These are phyloP conservation scores for Cladosporium phlei DNA, from an alignment of 2,329 filamentous ascomycete species.

Conservation along the genomic window DNA sequence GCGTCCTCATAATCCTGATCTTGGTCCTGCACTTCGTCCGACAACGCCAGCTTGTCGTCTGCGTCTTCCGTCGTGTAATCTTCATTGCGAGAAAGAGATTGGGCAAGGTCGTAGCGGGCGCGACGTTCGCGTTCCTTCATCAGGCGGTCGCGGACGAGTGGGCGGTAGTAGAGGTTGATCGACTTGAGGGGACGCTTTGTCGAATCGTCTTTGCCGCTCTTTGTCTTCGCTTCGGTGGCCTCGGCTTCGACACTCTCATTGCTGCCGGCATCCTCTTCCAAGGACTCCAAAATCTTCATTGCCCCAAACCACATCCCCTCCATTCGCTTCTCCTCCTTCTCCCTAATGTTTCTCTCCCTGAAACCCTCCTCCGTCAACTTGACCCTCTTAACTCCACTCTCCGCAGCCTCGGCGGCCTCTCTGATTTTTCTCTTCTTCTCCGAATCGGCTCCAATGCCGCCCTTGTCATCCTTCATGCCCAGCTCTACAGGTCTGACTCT, in stretches of 20 bases:
- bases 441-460: constrained; percentile 76
- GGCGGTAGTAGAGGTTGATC: constrained; percentile 72
- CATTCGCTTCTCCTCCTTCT: constrained; percentile 62
- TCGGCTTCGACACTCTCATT: constrained; percentile 16
- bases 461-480: constrained; percentile 70
- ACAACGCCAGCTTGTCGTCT: constrained; percentile 66
- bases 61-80: constrained; percentile 60
- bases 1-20: constrained; percentile 73
- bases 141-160: constrained; percentile 64
- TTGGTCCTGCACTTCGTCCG: constrained; percentile 58
- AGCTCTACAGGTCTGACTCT: constrained; percentile 71
- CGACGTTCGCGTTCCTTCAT: constrained; percentile 64
- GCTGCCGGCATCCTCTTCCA: constrained; percentile 49
- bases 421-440: constrained; percentile 70
- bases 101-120: constrained; percentile 62
- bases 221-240: constrained; percentile 12
- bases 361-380: constrained; percentile 67
- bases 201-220: background rate
- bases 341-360: constrained; percentile 63
- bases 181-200: constrained; percentile 43
- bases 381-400: constrained; percentile 52
- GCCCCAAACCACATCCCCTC: constrained; percentile 71
- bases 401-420: constrained; percentile 52
- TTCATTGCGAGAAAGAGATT: constrained; percentile 48
- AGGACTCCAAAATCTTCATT: constrained; percentile 74